Evolutionary conservation across 208 protist species (phyloP).

Genomic region (Trypanosoma platydactyli): DNA sequence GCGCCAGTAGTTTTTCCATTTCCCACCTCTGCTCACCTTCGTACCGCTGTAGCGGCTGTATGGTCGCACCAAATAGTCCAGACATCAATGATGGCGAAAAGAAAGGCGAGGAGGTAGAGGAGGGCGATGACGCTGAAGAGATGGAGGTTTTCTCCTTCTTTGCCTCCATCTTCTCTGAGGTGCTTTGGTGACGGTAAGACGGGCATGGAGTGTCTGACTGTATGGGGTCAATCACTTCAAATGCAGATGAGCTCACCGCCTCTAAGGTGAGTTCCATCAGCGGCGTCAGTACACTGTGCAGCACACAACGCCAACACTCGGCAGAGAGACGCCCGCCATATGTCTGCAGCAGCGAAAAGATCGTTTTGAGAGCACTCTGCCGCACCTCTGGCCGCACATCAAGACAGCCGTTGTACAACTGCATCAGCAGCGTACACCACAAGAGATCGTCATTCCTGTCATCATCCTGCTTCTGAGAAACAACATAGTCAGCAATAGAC

Average conservation of each 20-base stretch:
- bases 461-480: slow-evolving; percentile 11
- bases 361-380: slow-evolving; percentile 77
- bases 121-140: neutral
- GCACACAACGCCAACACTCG: slow-evolving; percentile 52
- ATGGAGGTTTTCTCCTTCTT: neutral
- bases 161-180: neutral
- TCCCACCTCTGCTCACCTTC: neutral
- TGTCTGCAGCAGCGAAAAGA: slow-evolving; percentile 78
- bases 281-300: slow-evolving; percentile 48
- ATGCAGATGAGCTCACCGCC: slow-evolving; percentile 33
- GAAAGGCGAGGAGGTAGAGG: neutral
- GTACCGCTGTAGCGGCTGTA: neutral
- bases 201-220: neutral
- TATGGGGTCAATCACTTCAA: neutral
- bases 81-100: neutral
- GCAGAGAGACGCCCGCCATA: slow-evolving; percentile 65
- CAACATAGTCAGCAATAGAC: slow-evolving; percentile 81
- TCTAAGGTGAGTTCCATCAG: slow-evolving; percentile 49
- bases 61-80: neutral
- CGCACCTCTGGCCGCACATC: slow-evolving; percentile 76
- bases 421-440: slow-evolving; percentile 46
- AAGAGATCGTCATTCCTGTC: slow-evolving; percentile 21
- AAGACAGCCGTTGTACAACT: slow-evolving; percentile 49
- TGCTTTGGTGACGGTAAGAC: neutral
- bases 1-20: slow-evolving; percentile 2